Evolutionary conservation across 2,329 filamentous ascomycete species (phyloP), one percentile per base, ranked within the genome.

Genomic region (Xylaria sp.): DNA sequence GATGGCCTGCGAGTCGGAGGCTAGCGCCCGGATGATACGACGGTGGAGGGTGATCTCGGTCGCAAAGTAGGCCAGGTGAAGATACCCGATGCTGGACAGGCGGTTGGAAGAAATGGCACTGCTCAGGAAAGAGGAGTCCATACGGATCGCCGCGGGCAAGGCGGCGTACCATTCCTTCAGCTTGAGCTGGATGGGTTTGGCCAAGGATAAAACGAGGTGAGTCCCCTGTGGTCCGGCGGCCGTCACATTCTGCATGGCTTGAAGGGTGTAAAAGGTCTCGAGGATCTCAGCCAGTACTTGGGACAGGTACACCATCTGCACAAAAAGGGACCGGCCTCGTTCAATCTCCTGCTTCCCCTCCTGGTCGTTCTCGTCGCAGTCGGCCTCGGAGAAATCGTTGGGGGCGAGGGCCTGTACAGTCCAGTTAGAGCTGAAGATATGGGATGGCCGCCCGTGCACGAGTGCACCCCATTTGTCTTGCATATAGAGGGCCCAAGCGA

Each of bases 31-130:
- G 68, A 98, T 93, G 76, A 97, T 97, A 75, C 93, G 92, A 10
- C 94, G 90, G 79, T 98, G 94, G 25, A 98, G 90, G 0, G 93
- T 96, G 76, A 98, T 98, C 81, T 98, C 94, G 2, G 93, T 93
- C 1, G 94, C 94, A 76, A 97, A 97, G 81, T 98, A 98, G 62
- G 92, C 93, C 60, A 98, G 87, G 79, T 98, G 94, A 12, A 98
- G 87, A 76, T 94, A 95, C 18, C 92, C 92, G 61, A 89, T 88
- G 76, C 87, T 89, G 23, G 86, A 88, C 13, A 90, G 81, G 23
- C 85, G 83, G 67, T 76, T 84, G 68, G 78, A 79, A 66, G 76
- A 79, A 69, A 77, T 77, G 71, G 78, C 80, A 75, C 75, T 81
- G 70, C 77, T 78, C 48, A 81, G 78, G 69, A 85, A 86, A 40